phyloP scores from a whole-genome alignment of 768 basidiomycete species.

The Tricholoma sp. region DNA sequence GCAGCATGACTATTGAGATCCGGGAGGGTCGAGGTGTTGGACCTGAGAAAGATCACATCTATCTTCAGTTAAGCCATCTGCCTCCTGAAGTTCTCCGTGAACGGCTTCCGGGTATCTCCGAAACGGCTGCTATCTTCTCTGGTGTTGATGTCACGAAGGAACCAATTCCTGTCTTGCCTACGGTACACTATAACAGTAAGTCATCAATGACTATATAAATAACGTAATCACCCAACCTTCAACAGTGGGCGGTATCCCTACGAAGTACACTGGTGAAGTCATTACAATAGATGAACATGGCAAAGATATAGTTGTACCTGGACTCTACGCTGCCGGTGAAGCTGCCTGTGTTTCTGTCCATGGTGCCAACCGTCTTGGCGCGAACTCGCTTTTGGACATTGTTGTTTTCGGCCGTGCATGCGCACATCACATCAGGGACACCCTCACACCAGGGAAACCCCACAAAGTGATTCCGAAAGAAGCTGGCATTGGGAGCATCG shows the following conservation, averaged over 20 bases:
- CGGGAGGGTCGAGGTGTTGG: slow-evolving; percentile 99
- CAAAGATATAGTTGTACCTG: slow-evolving; percentile 91
- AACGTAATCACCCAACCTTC: slow-evolving; percentile 2
- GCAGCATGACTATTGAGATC: slow-evolving; percentile 98
- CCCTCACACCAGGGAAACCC: slow-evolving; percentile 79
- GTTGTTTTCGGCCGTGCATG: slow-evolving; percentile 99
- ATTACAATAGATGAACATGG: slow-evolving; percentile 84
- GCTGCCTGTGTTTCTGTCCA: slow-evolving; percentile 99
- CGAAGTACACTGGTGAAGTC: slow-evolving; percentile 96
- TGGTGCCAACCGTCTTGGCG: slow-evolving; percentile 98
- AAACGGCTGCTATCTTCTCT: slow-evolving; percentile 97
- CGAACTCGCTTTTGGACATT: slow-evolving; percentile 97
- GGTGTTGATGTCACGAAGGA: slow-evolving; percentile 99
- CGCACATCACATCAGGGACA: slow-evolving; percentile 95
- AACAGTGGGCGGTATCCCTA: slow-evolving; percentile 98
- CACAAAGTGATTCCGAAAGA: slow-evolving; percentile 87
- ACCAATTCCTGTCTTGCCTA: slow-evolving; percentile 97
- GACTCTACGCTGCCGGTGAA: slow-evolving; percentile 97
- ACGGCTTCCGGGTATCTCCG: slow-evolving; percentile 97
- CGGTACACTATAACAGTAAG: slow-evolving; percentile 98
- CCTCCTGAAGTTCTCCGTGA: slow-evolving; percentile 95
- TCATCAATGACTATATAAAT: slow-evolving; percentile 6
- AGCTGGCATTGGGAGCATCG: slow-evolving; percentile 79
- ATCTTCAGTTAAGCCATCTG: slow-evolving; percentile 94
- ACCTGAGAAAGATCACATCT: slow-evolving; percentile 96